A percentile compares a stretch with the other conserved stretches of the same genome.
These are phyloP conservation scores for Phaeodactylum tricornutum DNA, from an alignment of 108 stramenopile species.

Conservation along the genomic window DNA sequence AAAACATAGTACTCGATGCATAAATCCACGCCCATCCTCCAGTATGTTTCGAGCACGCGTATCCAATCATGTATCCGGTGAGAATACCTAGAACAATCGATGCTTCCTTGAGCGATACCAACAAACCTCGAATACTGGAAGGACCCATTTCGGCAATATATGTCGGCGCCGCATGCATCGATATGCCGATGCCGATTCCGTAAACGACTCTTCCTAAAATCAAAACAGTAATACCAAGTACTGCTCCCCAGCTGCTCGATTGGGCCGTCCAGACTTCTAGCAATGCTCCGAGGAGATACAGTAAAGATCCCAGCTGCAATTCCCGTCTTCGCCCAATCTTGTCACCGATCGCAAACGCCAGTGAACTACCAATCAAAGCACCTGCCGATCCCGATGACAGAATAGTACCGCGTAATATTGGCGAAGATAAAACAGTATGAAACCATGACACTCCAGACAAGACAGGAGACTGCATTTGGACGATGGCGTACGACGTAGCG, in stretches of 20 bases:
- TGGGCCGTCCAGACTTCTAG: conserved; percentile 4
- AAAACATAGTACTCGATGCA: not conserved
- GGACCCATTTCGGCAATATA: conserved; percentile 63
- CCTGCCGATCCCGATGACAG: conserved; percentile 37
- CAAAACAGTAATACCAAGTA: conserved; percentile 24
- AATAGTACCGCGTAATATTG: conserved; percentile 32
- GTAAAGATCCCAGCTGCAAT: conserved; percentile 20
- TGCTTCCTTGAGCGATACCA: conserved; percentile 57
- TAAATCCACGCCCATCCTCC: conserved; percentile 15
- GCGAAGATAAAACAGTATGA: conserved; percentile 6
- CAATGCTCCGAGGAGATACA: conserved; percentile 35
- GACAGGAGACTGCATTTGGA: conserved; percentile 11
- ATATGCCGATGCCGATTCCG: conserved; percentile 49
- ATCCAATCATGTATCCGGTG: conserved; percentile 35
- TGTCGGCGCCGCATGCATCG: conserved; percentile 47
- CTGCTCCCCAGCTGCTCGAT: too few relatives aligned
- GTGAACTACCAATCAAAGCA: conserved; percentile 22
- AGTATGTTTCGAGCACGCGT: conserved; percentile 19
- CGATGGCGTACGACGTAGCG: conserved; percentile 29
- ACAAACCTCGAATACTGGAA: conserved; percentile 24
- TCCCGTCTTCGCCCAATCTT: conserved; percentile 39
- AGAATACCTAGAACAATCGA: conserved; percentile 60
- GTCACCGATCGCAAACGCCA: conserved; percentile 9
- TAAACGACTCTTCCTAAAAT: conserved; percentile 31
- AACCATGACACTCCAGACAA: conserved; percentile 7